Base-by-base conservation (phyloP, 2,329 filamentous ascomycete species). In the Verticillium longisporum region DNA sequence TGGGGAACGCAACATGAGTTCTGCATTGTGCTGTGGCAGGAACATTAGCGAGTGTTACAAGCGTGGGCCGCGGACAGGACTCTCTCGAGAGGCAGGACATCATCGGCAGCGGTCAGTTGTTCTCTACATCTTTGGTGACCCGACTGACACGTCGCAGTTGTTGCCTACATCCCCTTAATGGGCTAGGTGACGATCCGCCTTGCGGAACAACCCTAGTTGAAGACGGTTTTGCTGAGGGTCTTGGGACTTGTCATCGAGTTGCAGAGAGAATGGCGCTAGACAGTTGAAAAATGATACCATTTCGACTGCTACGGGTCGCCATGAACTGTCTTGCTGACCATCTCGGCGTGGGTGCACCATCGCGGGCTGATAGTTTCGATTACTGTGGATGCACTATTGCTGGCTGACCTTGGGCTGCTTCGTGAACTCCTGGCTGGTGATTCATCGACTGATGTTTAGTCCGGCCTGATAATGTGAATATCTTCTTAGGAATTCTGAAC, bases 151-250 rank as follows among this genome's bases (percentile, higher is more conserved):
- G 7, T 37, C 55, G 10, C 36, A 53, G 95, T 98, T 7, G 81
- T 95, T 11, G 95, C 85, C 41, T 99, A 96, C 73, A 88, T 98
- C 61, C 95, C 95, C 0, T 96, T 95, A 70, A 92, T 98, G 14
- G 95, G 95, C 67, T 98, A 98, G 72, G 93, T 98, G 55, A 99
- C 95, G 1, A 99, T 99, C 68, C 80, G 98, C 74, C 80, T 99
- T 64, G 95, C 91, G 65, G 95, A 99, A 74, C 88, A 99, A 73
- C 95, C 95, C 6, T 98, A 94, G 94, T 75, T 98, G 69, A 99
- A 99, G 84, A 96, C 91, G 54, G 94, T 88, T 32, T 91, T 98
- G 88, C 75, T 99, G 70, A 94, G 91, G 1, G 83, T 97, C 58
- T 98, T 99, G 95, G 95, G 94, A 1, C 74, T 97, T 69, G 87